phyloP scores from a whole-genome alignment of 805 yeast genomes.

The Komagataella ulmi region DNA sequence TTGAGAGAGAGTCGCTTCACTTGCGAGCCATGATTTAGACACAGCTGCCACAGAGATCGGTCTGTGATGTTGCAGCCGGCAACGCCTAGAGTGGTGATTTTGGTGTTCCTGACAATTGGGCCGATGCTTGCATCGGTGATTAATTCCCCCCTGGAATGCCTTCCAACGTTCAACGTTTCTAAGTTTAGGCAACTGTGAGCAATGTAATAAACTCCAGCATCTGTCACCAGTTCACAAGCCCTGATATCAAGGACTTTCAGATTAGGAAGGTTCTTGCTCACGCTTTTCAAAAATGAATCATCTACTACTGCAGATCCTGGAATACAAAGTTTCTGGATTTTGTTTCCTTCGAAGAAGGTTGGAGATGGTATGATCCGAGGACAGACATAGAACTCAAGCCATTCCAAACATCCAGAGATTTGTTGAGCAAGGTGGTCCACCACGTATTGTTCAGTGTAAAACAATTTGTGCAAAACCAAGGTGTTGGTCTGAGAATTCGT shows the following conservation, averaged over 20 bases:
- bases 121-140: constrained; percentile 62
- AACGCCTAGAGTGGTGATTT: constrained; percentile 60
- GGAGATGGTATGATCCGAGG: constrained; percentile 52
- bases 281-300: constrained; percentile 40
- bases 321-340: constrained; percentile 34
- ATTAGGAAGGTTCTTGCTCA: constrained; percentile 43
- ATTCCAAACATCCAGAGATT: constrained; percentile 35
- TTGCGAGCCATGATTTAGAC: constrained; percentile 27
- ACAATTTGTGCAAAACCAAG: constrained; percentile 55
- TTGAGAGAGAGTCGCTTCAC: constrained; percentile 64
- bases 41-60: constrained; percentile 69
- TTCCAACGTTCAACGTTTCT: constrained; percentile 59
- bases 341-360: constrained; percentile 26
- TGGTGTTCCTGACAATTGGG: constrained; percentile 41
- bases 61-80: constrained; percentile 84
- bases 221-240: constrained; percentile 72
- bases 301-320: constrained; percentile 60
- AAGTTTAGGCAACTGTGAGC: constrained; percentile 48
- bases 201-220: constrained; percentile 59
- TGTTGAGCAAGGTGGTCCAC: constrained; percentile 30
- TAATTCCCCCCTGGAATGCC: constrained; percentile 53
- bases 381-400: constrained; percentile 78
- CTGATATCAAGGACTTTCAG: constrained; percentile 61
- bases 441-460: constrained; percentile 36
- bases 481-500: constrained; percentile 15